phyloP scores from a whole-genome alignment of 768 basidiomycete genomes.

The Amyloporia xantha region DNA sequence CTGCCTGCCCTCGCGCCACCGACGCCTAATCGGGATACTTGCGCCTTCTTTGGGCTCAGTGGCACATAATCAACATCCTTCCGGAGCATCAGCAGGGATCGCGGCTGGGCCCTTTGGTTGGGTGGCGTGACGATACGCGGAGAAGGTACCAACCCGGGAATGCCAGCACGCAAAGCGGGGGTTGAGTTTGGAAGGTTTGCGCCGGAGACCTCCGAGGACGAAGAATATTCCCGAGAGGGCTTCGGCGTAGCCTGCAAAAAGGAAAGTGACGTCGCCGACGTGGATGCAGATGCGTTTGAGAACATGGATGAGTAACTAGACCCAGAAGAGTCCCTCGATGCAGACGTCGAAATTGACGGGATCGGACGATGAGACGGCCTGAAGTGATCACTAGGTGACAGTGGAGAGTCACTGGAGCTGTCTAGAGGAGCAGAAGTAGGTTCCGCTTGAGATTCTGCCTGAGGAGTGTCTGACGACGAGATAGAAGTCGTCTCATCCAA shows the following conservation, averaged over 20 bases:
- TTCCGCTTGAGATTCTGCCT: too few species aligned
- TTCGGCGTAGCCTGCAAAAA: slow-evolving; percentile 9
- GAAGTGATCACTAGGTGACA: slow-evolving; percentile 17
- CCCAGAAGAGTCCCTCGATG: slow-evolving; percentile 3
- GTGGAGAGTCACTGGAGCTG: background rate
- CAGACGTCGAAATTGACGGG: background rate
- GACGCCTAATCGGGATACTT: slow-evolving; percentile 26
- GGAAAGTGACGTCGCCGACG: slow-evolving; percentile 11
- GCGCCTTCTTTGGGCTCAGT: slow-evolving; percentile 58
- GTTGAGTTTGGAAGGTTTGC: background rate
- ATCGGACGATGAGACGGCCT: slow-evolving; percentile 3
- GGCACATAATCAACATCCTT: slow-evolving; percentile 72
- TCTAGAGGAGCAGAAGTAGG: background rate
- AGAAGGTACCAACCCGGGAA: slow-evolving; percentile 10
- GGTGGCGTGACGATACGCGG: slow-evolving; percentile 16
- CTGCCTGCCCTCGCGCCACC: slow-evolving; percentile 16
- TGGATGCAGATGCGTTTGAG: slow-evolving; percentile 13
- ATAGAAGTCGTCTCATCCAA: slow-evolving; percentile 60
- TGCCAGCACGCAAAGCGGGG: background rate
- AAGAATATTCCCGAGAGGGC: slow-evolving; percentile 3
- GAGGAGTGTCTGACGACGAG: background rate
- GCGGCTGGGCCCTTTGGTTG: slow-evolving; percentile 27
- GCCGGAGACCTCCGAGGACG: background rate
- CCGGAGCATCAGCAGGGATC: slow-evolving; percentile 57
- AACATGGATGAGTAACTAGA: slow-evolving; percentile 14